phyloP scores from a whole-genome alignment of 225 moss, liverwort and hornwort genomes.

The Polytrichum commune region DNA sequence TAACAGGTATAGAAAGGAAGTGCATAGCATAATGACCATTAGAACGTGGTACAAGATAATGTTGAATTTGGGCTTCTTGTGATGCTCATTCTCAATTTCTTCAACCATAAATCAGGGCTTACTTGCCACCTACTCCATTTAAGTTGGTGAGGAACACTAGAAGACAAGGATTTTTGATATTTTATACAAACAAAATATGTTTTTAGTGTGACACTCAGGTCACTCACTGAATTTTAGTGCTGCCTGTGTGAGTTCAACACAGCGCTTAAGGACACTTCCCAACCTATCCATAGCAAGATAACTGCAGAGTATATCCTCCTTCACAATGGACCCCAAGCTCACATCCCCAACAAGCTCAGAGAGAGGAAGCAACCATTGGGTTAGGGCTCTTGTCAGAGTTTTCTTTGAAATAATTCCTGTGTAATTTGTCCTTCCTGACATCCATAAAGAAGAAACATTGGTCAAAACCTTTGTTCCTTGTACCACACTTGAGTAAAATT shows the following conservation, averaged over 20 bases:
- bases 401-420: conserved; percentile 46
- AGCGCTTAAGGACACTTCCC: conserved; percentile 52
- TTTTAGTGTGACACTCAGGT: too few species aligned
- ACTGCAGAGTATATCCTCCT: conserved; percentile 24
- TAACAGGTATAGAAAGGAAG: too few species aligned
- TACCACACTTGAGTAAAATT: background rate
- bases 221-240: conserved; percentile 16
- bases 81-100: too few species aligned
- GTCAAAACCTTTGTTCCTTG: background rate
- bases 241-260: conserved; percentile 69
- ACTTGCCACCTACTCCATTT: too few species aligned
- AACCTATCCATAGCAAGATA: conserved; percentile 47
- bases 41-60: too few species aligned
- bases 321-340: conserved; percentile 22
- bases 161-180: too few species aligned
- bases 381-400: conserved; percentile 50
- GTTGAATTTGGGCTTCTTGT: too few species aligned
- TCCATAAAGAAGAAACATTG: background rate
- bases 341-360: conserved; percentile 45
- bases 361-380: conserved; percentile 71
- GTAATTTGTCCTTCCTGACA: conserved; percentile 70
- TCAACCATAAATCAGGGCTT: too few species aligned
- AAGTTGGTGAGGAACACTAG: too few species aligned
- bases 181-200: too few species aligned
- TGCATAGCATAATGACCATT: too few species aligned